Evolutionary conservation across 768 basidiomycete genomes (phyloP), one percentile per base, ranked within the genome.

Genomic region (Suillus brevipes): DNA sequence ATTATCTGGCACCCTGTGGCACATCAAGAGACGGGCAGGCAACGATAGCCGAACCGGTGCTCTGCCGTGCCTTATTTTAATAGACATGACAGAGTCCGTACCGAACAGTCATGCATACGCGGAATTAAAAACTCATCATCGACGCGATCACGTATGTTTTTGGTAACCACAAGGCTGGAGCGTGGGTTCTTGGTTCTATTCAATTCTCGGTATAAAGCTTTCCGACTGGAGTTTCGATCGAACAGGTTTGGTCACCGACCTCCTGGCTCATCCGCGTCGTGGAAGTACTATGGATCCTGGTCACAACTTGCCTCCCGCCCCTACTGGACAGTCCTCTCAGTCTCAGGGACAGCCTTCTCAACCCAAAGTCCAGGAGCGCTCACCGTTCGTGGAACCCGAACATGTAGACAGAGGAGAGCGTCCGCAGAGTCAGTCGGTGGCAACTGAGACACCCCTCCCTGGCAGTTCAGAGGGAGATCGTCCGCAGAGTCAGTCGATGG

Each of bases 261-360:
- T 36, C 42, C 3, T 43, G 31, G 14, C 34, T 36, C 45, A 18
- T 47, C 10, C 36, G 28, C 49, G 16, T 60, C 43, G n/a, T 62
- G 42, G 47, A 40, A 28, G 57, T 16, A 60, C 7, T 40, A 74
- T 74, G 73, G 68, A 74, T 55, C 55, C 16, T 14, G 63, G 52
- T 2, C 68, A 23, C 52, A 31, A 52, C 9, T 37, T 55, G 6
- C 66, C 37, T 16, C 6, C 28, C 2, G n/a, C 31, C 7, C 16
- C 60, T 34, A 53, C 34, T 14, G 34, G 58, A 18, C 67, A 53
- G 49, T 28, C 50, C n/a, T 40, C 62, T 9, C 68, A 52, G 23
- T 7, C 20, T 36, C 49, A 52, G 60, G 55, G 38, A 31, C 12
- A 3, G 31, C 37, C 31, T n/a, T 12, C 4, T 38, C 31, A 42